These are phyloP conservation scores for Arabidopsis suecica DNA, from an alignment of 345 rosid species.

Conservation along the genomic window DNA sequence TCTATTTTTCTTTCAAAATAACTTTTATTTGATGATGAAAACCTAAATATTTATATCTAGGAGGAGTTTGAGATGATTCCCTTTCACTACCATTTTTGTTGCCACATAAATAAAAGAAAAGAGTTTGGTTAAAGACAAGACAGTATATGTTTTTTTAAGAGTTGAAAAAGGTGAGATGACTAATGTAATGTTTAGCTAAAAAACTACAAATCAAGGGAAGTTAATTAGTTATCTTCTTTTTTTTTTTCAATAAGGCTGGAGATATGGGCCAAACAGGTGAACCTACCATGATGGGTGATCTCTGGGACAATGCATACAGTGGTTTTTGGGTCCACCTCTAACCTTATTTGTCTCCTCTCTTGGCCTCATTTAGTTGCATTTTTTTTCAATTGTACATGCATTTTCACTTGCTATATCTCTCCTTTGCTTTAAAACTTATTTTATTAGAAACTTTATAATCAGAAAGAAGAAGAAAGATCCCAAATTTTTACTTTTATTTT, in stretches of 20 bases:
- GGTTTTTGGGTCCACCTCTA: slow-evolving; percentile 35
- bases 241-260: slow-evolving; percentile 20
- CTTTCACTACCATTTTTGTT: background rate
- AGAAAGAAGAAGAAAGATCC: background rate
- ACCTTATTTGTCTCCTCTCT: slow-evolving; percentile 34
- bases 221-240: slow-evolving; percentile 1
- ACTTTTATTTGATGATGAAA: background rate
- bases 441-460: background rate
- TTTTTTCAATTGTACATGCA: background rate
- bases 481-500: too few species aligned
- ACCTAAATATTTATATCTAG: slow-evolving; percentile 1
- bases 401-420: background rate
- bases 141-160: slow-evolving; percentile 13
- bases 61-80: background rate
- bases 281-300: slow-evolving; percentile 42
- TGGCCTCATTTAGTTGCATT: slow-evolving; percentile 34
- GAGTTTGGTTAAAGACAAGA: slow-evolving; percentile 36
- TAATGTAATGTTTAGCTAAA: slow-evolving; percentile 3
- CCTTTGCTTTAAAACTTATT: background rate
- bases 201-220: background rate
- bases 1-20: background rate
- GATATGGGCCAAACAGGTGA: slow-evolving; percentile 47
- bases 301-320: slow-evolving; percentile 41
- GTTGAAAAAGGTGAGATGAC: slow-evolving; percentile 17
- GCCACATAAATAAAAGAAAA: background rate